Conservation (phyloP, 2,329 filamentous ascomycete species). For the Cladosporium sp. region DNA sequence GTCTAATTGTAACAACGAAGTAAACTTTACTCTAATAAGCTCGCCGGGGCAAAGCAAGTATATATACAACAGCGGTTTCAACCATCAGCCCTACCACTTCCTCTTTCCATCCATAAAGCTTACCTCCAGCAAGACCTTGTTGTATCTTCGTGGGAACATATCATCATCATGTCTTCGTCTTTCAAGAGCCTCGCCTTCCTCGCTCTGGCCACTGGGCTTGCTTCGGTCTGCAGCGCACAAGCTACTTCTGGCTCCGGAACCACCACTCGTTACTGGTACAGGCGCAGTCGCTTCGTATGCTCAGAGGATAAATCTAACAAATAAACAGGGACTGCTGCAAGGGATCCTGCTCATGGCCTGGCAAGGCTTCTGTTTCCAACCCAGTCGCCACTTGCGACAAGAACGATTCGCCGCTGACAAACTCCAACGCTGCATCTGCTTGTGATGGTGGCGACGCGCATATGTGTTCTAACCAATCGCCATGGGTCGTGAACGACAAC, state of each 20-base stretch:
- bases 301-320: slow-evolving; percentile 22
- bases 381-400: slow-evolving; percentile 54
- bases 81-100: background rate
- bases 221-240: slow-evolving; percentile 20
- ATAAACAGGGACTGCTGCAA: slow-evolving; percentile 64
- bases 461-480: slow-evolving; percentile 59
- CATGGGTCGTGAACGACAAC: slow-evolving; percentile 57
- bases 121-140: background rate
- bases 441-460: slow-evolving; percentile 57
- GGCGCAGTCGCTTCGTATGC: too few relatives aligned
- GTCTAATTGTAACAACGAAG: background rate
- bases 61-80: background rate
- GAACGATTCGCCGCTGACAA: slow-evolving; percentile 51
- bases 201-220: slow-evolving; percentile 23
- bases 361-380: slow-evolving; percentile 50
- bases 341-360: slow-evolving; percentile 59
- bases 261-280: slow-evolving; percentile 40
- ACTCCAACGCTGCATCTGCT: slow-evolving; percentile 46
- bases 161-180: slow-evolving; percentile 15
- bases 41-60: background rate
- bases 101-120: background rate
- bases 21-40: background rate
- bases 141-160: too few relatives aligned
- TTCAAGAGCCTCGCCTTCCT: slow-evolving; percentile 21
- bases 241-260: slow-evolving; percentile 28